Evolutionary conservation across 1,139 yeast species (phyloP), one percentile per base, ranked within the genome.

Genomic region (Pichia sp.): DNA sequence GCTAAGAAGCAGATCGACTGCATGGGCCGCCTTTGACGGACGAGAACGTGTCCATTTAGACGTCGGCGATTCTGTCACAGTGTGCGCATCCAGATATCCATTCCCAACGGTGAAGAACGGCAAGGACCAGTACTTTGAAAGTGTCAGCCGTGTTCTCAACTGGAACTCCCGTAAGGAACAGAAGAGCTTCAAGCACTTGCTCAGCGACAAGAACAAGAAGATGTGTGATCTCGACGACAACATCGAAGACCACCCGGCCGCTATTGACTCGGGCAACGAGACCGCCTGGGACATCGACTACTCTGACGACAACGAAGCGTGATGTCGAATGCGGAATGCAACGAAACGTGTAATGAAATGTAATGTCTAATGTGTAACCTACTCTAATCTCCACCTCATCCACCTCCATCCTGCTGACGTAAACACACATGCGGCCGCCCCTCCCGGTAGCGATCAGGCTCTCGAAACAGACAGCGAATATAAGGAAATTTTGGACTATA

Each of bases 11-110:
- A 67, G 96, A 45, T 75, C 85, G 22, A 83, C 93, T 0, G 96
- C 96, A 0, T 88, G 95, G 95, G 91, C 93, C 0, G 81, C 95
- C 4, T 88, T 89, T 61, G 96, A 89, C 64, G 96, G 96, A 8
- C 80, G 90, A 52, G 80, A 79, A 15, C 70, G 95, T 34, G 81
- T 85, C 1, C 93, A 87, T 60, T 65, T 88, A 43, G 64, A 68
- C 32, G 80, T 79, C 50, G 95, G 96, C 4, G 86, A 85, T 61
- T 87, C 84, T 58, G 89, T 88, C 19, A 81, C 88, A 0, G 76
- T 88, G 14, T 79, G 79, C 45, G 95, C 95, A 1, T 79, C 88
- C 44, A 87, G 88, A 27, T 88, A 77, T 67, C 90, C 95, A 7
- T 87, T 87, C 69, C 96, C 96, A 6, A 88, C 96, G 0, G 89